Conservation (phyloP, 768 basidiomycete species). For the Russula compacta region DNA sequence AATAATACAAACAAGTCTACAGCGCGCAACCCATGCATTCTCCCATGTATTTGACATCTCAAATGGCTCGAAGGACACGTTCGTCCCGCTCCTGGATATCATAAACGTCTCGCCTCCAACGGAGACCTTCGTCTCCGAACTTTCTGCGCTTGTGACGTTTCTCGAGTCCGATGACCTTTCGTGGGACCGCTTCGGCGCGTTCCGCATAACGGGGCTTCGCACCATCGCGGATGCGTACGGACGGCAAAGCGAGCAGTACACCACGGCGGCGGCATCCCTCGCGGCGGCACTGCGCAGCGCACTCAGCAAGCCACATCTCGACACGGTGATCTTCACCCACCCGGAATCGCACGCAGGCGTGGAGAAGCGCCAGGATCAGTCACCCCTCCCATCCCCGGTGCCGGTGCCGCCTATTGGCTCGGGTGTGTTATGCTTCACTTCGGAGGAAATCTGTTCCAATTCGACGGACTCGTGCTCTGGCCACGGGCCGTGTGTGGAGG, state of each 20-base stretch:
- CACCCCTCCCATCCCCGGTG: conserved; percentile 40
- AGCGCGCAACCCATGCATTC: conserved; percentile 51
- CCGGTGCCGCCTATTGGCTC: conserved; percentile 44
- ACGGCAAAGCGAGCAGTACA: conserved; percentile 46
- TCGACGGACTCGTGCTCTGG: conserved; percentile 62
- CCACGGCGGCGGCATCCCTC: conserved; percentile 35
- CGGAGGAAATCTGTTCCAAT: conserved; percentile 46
- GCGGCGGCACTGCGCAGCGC: conserved; percentile 40
- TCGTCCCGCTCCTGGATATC: conserved; percentile 32
- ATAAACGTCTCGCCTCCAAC: conserved; percentile 33
- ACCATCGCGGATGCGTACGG: conserved; percentile 42
- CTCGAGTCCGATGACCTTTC: conserved; percentile 36
- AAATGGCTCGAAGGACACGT: conserved; percentile 24
- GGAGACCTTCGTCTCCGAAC: conserved; percentile 33
- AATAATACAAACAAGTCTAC: conserved; percentile 48
- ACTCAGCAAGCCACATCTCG: conserved; percentile 32
- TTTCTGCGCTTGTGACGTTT: conserved; percentile 44
- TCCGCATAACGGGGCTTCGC: conserved; percentile 46
- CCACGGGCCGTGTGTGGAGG: conserved; percentile 54
- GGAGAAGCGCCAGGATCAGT: conserved; percentile 32
- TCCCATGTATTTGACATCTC: conserved; percentile 39
- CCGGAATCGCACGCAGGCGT: conserved; percentile 20
- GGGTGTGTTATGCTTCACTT: conserved; percentile 53
- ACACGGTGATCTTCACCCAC: conserved; percentile 48
- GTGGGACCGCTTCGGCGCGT: conserved; percentile 47